Evolutionary conservation across 2,329 filamentous ascomycete genomes (phyloP).

Genomic region (Paraphaeosphaeria sporulosa): DNA sequence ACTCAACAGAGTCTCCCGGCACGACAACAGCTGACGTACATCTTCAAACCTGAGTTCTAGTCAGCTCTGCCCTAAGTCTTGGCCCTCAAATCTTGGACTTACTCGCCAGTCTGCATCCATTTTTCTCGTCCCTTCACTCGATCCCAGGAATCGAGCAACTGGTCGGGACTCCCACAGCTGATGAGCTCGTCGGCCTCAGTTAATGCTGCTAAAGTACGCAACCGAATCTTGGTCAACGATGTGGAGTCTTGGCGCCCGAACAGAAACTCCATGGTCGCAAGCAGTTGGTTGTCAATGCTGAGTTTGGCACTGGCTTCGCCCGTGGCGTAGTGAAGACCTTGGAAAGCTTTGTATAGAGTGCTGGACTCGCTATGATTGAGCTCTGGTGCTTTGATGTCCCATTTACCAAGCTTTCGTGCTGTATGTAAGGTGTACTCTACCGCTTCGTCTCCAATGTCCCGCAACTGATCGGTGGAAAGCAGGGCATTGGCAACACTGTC

Average conservation of each 20-base stretch:
- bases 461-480: conserved; percentile 70
- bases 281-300: conserved; percentile 68
- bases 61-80: neutral
- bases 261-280: conserved; percentile 54
- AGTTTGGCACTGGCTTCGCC: conserved; percentile 62
- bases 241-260: conserved; percentile 36
- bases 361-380: conserved; percentile 69
- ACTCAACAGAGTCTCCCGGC: conserved; percentile 82
- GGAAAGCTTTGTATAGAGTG: conserved; percentile 80
- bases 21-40: conserved; percentile 81
- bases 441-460: conserved; percentile 64
- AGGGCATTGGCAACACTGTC: conserved; percentile 86
- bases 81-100: conserved; percentile 44
- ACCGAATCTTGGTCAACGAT: conserved; percentile 30
- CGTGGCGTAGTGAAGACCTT: conserved; percentile 74
- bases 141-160: conserved; percentile 68
- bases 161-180: conserved; percentile 63
- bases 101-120: conserved; percentile 88
- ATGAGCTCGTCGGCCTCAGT: conserved; percentile 84
- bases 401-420: conserved; percentile 84
- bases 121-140: conserved; percentile 70
- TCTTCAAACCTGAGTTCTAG: conserved; percentile 71
- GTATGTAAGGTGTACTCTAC: conserved; percentile 79
- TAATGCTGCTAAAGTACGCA: conserved; percentile 68
- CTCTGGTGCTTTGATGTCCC: conserved; percentile 83